A percentile compares a stretch with the other conserved stretches of the same genome.
Evolutionary conservation across 73 alveolate genomes (phyloP).

Genomic region (Urostyla sp.): DNA sequence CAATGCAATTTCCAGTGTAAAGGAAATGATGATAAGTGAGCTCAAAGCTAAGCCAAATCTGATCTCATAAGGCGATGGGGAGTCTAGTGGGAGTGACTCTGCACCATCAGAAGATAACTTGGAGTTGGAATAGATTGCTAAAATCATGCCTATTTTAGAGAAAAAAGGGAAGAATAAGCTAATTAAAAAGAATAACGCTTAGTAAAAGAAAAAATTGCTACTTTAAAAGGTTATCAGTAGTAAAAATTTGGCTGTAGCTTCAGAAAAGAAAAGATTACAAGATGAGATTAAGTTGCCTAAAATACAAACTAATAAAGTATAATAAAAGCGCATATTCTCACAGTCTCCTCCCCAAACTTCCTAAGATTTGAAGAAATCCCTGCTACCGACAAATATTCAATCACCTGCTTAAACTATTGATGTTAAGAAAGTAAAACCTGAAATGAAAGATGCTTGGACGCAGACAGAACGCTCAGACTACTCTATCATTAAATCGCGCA

Average conservation of each 20-base stretch:
- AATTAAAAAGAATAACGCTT: too few species aligned
- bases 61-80: conserved; percentile 77
- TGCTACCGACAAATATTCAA: too few species aligned
- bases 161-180: conserved; percentile 67
- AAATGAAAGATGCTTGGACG: conserved; percentile 76
- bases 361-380: too few species aligned
- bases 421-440: conserved; percentile 66
- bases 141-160: conserved; percentile 79
- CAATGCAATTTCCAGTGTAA: conserved; percentile 2
- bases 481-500: conserved; percentile 61
- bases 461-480: conserved; percentile 71
- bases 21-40: conserved; percentile 53
- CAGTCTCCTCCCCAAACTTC: too few species aligned
- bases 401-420: too few species aligned
- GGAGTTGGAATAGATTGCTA: conserved; percentile 75
- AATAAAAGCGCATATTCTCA: too few species aligned
- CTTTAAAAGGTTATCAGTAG: too few species aligned
- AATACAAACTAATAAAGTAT: too few species aligned
- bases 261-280: too few species aligned
- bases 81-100: conserved; percentile 86
- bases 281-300: too few species aligned
- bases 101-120: conserved; percentile 93
- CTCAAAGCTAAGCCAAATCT: conserved; percentile 66
- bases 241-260: too few species aligned
- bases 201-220: conserved; percentile 8